Percentiles rank a stretch among this genome's conserved stretches.
These are phyloP conservation scores for Bertia moriformis DNA, from an alignment of 2,329 filamentous ascomycete species.

Conservation along the genomic window DNA sequence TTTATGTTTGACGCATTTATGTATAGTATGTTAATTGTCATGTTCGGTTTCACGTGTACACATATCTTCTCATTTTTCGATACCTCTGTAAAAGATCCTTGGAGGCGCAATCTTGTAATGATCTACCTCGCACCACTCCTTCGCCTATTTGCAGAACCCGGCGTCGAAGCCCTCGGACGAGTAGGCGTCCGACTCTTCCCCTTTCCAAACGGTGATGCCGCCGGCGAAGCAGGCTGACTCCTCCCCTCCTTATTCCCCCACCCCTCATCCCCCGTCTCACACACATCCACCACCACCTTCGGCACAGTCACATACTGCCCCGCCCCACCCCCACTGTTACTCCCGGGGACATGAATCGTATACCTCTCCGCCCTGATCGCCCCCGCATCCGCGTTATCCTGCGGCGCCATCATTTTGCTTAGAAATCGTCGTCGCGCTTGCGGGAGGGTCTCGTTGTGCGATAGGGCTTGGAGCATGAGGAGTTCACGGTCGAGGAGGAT, in stretches of 20 bases:
- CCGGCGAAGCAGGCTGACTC: not conserved
- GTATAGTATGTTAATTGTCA: too few species aligned
- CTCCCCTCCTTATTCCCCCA: not conserved
- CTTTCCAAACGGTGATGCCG: not conserved
- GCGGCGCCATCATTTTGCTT: not conserved
- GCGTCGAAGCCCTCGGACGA: not conserved
- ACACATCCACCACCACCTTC: not conserved
- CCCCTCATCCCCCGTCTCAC: not conserved
- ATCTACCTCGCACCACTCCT: not conserved
- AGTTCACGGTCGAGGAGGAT: not conserved
- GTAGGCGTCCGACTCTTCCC: not conserved
- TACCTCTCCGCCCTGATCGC: not conserved
- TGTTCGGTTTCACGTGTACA: too few species aligned
- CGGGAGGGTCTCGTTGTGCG: not conserved
- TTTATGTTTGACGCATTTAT: too few species aligned
- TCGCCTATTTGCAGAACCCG: not conserved
- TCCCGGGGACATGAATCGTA: too few species aligned
- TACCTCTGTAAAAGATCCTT: slow-evolving; percentile 1
- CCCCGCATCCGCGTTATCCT: not conserved
- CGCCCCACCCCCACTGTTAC: too few species aligned
- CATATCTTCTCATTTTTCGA: too few species aligned
- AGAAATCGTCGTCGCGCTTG: not conserved
- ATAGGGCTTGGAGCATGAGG: not conserved
- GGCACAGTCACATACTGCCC: too few species aligned
- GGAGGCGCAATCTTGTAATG: not conserved